Conservation (phyloP, 106 monocot genomes). For the Vanilla planifolia region DNA sequence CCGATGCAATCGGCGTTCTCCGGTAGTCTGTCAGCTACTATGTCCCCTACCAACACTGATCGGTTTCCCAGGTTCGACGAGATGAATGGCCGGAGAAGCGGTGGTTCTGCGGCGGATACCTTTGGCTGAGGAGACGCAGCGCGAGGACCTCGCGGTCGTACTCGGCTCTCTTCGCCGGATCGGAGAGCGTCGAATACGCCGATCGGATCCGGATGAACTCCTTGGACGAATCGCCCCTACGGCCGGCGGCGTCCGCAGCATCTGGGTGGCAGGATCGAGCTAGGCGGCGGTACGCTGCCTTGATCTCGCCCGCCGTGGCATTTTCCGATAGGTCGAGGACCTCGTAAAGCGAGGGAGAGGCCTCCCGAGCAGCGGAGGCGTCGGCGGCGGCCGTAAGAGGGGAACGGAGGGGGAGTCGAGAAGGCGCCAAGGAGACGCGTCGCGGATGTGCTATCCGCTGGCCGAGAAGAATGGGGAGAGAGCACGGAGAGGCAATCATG, state of each 20-base stretch:
- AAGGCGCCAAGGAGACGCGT: not conserved
- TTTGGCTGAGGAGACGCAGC: constrained; percentile 1
- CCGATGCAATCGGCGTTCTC: no score
- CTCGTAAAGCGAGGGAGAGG: constrained; percentile 4
- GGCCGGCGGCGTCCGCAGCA: constrained; percentile 14
- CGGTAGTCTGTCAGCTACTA: no score
- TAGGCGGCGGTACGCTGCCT: constrained; percentile 28
- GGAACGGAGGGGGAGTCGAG: not conserved
- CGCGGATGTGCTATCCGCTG: not conserved
- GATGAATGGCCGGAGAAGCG: not conserved
- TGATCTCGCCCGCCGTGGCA: constrained; percentile 1
- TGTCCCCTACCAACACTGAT: constrained; percentile 94
- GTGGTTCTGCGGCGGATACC: not conserved
- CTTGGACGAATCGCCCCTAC: constrained; percentile 22
- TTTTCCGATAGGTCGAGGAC: not conserved
- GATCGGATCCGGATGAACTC: constrained; percentile 54
- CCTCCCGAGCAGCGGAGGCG: not conserved
- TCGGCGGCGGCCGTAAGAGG: not conserved
- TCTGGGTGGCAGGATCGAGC: constrained; percentile 53
- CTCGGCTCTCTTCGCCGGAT: constrained; percentile 54
- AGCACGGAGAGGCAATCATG: not conserved
- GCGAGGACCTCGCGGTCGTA: constrained; percentile 36
- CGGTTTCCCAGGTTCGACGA: constrained; percentile 79
- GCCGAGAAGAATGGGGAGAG: not conserved
- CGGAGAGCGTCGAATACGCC: constrained; percentile 71